A percentile compares a stretch with the other conserved stretches of the same genome.
Conservation (phyloP, 139 green algal species). For the Volvox africanus region DNA sequence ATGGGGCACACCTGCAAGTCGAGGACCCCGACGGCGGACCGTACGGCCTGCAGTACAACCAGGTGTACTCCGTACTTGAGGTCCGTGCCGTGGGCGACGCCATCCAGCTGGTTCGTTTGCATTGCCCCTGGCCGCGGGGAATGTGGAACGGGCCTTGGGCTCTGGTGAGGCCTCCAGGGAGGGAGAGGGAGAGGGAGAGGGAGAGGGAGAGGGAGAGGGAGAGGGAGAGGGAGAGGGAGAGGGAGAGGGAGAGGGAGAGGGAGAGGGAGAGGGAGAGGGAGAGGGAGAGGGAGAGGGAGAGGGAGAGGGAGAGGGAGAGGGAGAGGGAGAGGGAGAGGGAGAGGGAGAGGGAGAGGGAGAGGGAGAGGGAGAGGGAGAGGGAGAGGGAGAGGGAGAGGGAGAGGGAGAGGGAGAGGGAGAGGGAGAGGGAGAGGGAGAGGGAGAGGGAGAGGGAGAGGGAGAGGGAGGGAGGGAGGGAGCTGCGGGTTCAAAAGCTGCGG, state of each 20-base stretch:
- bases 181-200: background rate
- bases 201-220: background rate
- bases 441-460: no score
- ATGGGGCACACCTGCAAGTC: background rate
- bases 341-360: background rate
- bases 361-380: background rate
- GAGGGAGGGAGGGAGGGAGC: background rate
- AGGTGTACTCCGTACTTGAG: slow-evolving; percentile 55
- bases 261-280: no score
- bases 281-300: background rate
- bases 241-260: background rate
- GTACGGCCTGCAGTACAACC: slow-evolving; percentile 17
- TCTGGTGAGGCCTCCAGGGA: background rate
- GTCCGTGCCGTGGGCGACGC: slow-evolving; percentile 27
- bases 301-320: background rate
- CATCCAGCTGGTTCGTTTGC: slow-evolving; percentile 57
- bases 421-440: background rate
- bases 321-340: background rate
- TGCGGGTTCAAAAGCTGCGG: no score
- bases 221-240: background rate
- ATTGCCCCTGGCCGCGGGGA: slow-evolving; percentile 63
- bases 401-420: background rate
- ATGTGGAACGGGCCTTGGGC: slow-evolving; percentile 61
- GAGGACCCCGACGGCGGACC: background rate
- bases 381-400: no score